A percentile compares a stretch with the other conserved stretches of the same genome.
These are phyloP conservation scores for Cladosporium cucumerinum DNA, from an alignment of 2,329 filamentous ascomycete species.

Conservation along the genomic window DNA sequence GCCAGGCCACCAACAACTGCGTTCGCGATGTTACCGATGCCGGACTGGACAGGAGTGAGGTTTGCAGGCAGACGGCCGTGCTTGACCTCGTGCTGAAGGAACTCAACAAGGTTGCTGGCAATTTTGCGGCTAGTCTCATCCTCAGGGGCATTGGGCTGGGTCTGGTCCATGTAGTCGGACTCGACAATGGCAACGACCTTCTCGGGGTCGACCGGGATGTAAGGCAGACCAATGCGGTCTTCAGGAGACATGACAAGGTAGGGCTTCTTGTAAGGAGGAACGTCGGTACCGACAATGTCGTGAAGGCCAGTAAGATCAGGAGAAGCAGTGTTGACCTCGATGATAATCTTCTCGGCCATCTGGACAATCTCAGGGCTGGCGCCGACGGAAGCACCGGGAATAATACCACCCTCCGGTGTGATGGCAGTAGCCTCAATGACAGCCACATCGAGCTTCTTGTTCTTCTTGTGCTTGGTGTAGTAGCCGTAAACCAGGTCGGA, in stretches of 20 bases:
- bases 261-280: slow-evolving; percentile 76
- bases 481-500: slow-evolving; percentile 72
- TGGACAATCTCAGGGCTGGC: slow-evolving; percentile 80
- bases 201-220: slow-evolving; percentile 80
- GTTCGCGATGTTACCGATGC: slow-evolving; percentile 91
- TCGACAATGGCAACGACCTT: slow-evolving; percentile 82
- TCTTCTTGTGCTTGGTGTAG: slow-evolving; percentile 76
- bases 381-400: slow-evolving; percentile 80
- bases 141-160: slow-evolving; percentile 70
- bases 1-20: slow-evolving; percentile 81
- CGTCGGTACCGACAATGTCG: slow-evolving; percentile 85
- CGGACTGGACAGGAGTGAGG: slow-evolving; percentile 78
- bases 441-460: slow-evolving; percentile 73
- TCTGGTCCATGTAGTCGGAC: slow-evolving; percentile 76
- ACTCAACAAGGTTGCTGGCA: slow-evolving; percentile 76
- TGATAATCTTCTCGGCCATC: slow-evolving; percentile 81
- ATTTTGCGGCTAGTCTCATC: slow-evolving; percentile 72
- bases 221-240: slow-evolving; percentile 78
- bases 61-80: slow-evolving; percentile 73
- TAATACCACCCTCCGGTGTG: slow-evolving; percentile 82
- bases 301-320: slow-evolving; percentile 84
- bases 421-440: slow-evolving; percentile 81
- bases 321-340: slow-evolving; percentile 84
- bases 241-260: slow-evolving; percentile 82
- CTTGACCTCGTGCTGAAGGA: slow-evolving; percentile 79